Evolutionary conservation across 2,329 filamentous ascomycete species (phyloP), one percentile per base, ranked within the genome.

Genomic region (Clarireedia paspali): DNA sequence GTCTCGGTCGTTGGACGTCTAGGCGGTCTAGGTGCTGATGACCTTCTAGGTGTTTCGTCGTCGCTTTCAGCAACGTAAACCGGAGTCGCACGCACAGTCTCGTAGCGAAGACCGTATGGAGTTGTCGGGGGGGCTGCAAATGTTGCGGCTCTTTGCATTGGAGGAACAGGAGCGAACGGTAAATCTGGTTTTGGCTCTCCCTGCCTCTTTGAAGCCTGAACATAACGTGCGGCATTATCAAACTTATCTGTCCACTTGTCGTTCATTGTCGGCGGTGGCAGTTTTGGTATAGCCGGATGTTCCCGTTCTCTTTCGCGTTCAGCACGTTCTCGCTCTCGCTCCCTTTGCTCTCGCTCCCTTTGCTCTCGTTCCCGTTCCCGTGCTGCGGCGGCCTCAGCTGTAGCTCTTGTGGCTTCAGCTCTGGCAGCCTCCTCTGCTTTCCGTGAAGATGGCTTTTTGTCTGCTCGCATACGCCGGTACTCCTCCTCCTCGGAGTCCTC

Each of bases 11-110:
- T 60, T 17, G 64, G 44, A 58, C 63, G 62, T 56, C 63, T 62
- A 12, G 61, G 62, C 34, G 63, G 61, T 26, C 63, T 61, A 36
- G 59, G 58, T 10, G 58, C 65, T 38, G 67, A 67, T 10, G 68
- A 67, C 55, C 67, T 60, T 44, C 65, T 62, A 6, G 66, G 63
- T 27, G 58, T 15, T 6, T 70, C 67, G 44, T 69, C 67, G 39
- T 70, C 68, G 40, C 65, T 57, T 15, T 40, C 44, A 26, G 40
- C 30, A 20, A 24, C 36, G 27, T 44, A 50, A 6, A 15, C 14
- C 63, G 57, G 56, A 58, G 58, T 42, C 40, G 63, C 50, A 26
- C 57, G 50, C 30, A 57, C 48, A 5, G 57, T 47, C 39, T 62
- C 60, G 56, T 67, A 65, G 48, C 64, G 62, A 39, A 63, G 47